Base-by-base conservation (phyloP, 345 rosid species). In the Rhizophora mangle region DNA sequence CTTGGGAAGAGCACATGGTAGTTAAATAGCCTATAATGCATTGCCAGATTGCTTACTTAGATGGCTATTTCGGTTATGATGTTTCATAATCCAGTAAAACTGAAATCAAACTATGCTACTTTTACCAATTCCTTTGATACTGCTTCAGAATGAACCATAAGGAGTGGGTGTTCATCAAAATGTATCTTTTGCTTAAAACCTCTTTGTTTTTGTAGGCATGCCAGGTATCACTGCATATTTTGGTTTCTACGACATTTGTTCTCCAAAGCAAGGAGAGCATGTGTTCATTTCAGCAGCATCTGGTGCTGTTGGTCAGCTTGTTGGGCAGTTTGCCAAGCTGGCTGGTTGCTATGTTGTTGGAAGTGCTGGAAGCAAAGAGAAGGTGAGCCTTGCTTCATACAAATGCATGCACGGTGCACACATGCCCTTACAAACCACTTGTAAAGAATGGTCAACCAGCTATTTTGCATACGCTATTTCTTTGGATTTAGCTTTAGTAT, bases 241-340 rank as follows among this genome's bases (percentile, higher is more conserved):
- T 15, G 83, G 81, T 30, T 76, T 80, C 49, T 51, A 63, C 32
- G 80, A 80, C 58, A 32, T 80, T 16, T 80, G 81, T 60, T 52
- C 83, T 32, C 81, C 78, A 2, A 80, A 70, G 64, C 49, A 70
- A 53, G 81, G 81, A 53, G 78, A 76, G 51, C 63, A 3, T 29
- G 69, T 77, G 2, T 73, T 26, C 43, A 26, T 80, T 39, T 77
- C 78, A 1, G 74, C 75, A 29, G 75, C 80, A 6, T 80, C 80
- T 32, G 78, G 80, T 18, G 80, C 80, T 9, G 83, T 72, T 37
- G 80, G 78, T 76, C 80, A 72, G 75, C 73, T 74, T 68, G 82
- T 79, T 26, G 82, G 82, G 55, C 82, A 79, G 27, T 71, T 70
- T 26, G 79, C 79, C 9, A 74, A 79, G 39, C 60, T 67, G 65